Percentiles rank a stretch among this genome's conserved stretches.
These are phyloP conservation scores for Rutidosis leptorrhynchoides DNA, from an alignment of 129 eudicot genomes.

Conservation along the genomic window DNA sequence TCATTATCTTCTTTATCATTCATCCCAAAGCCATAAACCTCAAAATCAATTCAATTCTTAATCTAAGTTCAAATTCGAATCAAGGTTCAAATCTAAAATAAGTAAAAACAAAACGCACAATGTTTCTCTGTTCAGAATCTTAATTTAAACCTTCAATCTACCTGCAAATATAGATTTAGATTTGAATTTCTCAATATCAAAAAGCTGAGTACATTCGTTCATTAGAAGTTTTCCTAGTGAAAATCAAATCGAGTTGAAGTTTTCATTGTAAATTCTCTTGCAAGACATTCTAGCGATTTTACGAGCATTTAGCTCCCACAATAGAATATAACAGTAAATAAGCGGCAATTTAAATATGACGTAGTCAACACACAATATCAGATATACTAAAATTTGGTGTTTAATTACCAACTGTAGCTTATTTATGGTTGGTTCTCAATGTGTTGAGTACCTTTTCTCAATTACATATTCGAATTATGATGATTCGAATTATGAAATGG, in stretches of 20 bases:
- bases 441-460: slow-evolving; percentile 78
- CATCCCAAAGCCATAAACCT: too few relatives aligned
- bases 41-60: too few relatives aligned
- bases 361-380: neutral
- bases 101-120: too few relatives aligned
- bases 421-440: slow-evolving; percentile 51
- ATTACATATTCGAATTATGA: slow-evolving; percentile 35
- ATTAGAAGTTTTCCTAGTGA: slow-evolving; percentile 88
- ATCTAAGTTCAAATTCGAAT: too few relatives aligned
- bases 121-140: too few relatives aligned
- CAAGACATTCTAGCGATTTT: slow-evolving; percentile 50
- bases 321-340: slow-evolving; percentile 75
- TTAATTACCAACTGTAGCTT: slow-evolving; percentile 54
- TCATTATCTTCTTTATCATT: too few relatives aligned
- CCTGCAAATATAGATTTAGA: too few relatives aligned
- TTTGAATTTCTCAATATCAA: slow-evolving; percentile 13
- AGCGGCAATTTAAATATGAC: slow-evolving; percentile 5
- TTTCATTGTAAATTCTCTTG: slow-evolving; percentile 59
- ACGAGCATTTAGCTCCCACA: slow-evolving; percentile 70
- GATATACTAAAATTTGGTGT: slow-evolving; percentile 15
- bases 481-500: neutral
- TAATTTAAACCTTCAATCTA: too few relatives aligned
- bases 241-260: slow-evolving; percentile 71
- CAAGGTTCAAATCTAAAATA: too few relatives aligned
- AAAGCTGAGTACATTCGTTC: slow-evolving; percentile 8